Evolutionary conservation across 129 eudicot species (phyloP).

Genomic region (Lactuca saligna): DNA sequence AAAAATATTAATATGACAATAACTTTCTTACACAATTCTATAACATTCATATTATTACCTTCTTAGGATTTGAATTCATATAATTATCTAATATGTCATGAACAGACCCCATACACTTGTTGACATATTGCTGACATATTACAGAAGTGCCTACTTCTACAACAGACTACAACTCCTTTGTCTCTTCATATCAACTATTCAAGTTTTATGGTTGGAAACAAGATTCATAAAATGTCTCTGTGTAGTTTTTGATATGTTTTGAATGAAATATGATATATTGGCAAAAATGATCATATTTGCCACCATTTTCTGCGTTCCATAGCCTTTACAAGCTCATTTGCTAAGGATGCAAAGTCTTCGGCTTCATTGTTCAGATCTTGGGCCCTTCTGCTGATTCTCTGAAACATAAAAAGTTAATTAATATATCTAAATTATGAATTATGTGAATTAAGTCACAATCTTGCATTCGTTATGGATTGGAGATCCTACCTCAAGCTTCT

Average conservation of each 20-base stretch:
- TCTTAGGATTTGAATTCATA: too few relatives aligned
- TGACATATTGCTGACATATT: too few relatives aligned
- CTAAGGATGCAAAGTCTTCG: constrained; percentile 90
- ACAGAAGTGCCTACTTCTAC: too few relatives aligned
- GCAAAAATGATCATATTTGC: constrained; percentile 51
- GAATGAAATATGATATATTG: background rate
- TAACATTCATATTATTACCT: too few relatives aligned
- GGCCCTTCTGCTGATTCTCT: constrained; percentile 76
- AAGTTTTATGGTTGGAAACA: too few relatives aligned
- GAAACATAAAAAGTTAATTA: constrained; percentile 10
- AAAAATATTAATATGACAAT: too few relatives aligned
- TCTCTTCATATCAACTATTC: too few relatives aligned
- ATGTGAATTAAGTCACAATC: background rate
- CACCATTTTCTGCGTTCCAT: constrained; percentile 95
- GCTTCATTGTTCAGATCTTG: constrained; percentile 81
- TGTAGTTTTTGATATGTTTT: background rate
- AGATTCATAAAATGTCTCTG: too few relatives aligned
- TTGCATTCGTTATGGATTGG: background rate
- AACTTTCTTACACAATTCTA: too few relatives aligned
- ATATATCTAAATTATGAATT: background rate
- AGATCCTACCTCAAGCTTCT: constrained; percentile 78
- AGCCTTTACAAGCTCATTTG: constrained; percentile 89
- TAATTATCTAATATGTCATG: too few relatives aligned
- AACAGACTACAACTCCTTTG: too few relatives aligned
- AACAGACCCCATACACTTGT: too few relatives aligned